Conservation (phyloP, 73 alveolate genomes). For the Paramecium sonneborni region DNA sequence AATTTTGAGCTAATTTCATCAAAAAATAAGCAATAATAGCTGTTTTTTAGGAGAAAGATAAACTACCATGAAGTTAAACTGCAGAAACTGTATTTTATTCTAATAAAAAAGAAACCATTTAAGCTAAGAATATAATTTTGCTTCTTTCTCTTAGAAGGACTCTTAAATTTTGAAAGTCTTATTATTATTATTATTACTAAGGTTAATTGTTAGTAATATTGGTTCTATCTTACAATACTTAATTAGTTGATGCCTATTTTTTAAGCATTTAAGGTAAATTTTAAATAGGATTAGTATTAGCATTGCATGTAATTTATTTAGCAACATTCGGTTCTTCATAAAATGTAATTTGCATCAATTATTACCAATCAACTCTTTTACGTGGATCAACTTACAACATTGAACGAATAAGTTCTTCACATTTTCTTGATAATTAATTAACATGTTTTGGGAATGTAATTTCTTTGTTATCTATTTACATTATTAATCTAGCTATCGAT, state of each 20-base stretch:
- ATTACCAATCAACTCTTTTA: conserved; percentile 59
- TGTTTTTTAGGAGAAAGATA: conserved; percentile 47
- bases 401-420: conserved; percentile 62
- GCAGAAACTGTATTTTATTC: conserved; percentile 44
- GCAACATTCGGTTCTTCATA: conserved; percentile 38
- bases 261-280: neutral
- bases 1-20: conserved; percentile 34
- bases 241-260: neutral
- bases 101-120: conserved; percentile 39
- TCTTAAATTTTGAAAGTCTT: conserved; percentile 46
- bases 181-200: neutral
- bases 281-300: neutral
- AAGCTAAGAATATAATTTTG: conserved; percentile 56
- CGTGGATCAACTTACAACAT: conserved; percentile 67
- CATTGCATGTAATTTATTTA: conserved; percentile 3
- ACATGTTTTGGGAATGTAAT: conserved; percentile 57
- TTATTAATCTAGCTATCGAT: conserved; percentile 55
- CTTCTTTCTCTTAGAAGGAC: conserved; percentile 54
- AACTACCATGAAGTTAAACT: neutral
- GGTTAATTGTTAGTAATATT: neutral
- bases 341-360: conserved; percentile 53
- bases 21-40: conserved; percentile 48
- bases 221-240: conserved; percentile 35
- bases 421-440: conserved; percentile 60
- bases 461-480: conserved; percentile 63